These are phyloP conservation scores for Aulographum hederae DNA, from an alignment of 2,329 filamentous ascomycete genomes.

Conservation along the genomic window DNA sequence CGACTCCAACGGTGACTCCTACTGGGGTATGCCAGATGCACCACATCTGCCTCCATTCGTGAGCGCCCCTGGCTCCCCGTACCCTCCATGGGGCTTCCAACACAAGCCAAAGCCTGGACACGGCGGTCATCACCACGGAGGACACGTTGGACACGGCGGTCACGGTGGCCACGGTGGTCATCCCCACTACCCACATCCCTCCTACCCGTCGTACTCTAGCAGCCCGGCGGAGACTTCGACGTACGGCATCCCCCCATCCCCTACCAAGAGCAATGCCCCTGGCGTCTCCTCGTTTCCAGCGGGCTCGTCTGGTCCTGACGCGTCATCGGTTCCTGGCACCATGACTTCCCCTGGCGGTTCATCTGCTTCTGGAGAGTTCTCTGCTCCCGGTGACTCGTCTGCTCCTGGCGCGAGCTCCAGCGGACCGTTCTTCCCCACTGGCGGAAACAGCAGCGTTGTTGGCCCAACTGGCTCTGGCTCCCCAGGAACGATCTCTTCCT, in stretches of 20 bases:
- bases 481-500: too few species aligned
- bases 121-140: too few species aligned
- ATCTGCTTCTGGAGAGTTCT: neutral
- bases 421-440: conserved; percentile 1
- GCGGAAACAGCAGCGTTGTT: too few species aligned
- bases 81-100: neutral
- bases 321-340: neutral
- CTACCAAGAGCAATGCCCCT: neutral
- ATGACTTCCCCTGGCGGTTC: neutral
- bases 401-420: neutral
- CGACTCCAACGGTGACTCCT: conserved; percentile 12
- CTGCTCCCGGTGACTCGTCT: neutral
- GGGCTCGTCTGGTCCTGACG: neutral
- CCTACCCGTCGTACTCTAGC: too few species aligned
- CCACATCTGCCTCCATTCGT: conserved; percentile 9
- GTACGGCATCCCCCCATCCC: too few species aligned
- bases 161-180: too few species aligned
- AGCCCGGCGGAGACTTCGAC: too few species aligned
- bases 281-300: neutral
- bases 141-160: too few species aligned
- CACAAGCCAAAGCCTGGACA: neutral
- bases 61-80: neutral
- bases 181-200: too few species aligned
- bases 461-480: neutral
- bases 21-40: conserved; percentile 12